Conservation (phyloP, 2,329 filamentous ascomycete genomes). For the Pseudogymnoascus sp. region DNA sequence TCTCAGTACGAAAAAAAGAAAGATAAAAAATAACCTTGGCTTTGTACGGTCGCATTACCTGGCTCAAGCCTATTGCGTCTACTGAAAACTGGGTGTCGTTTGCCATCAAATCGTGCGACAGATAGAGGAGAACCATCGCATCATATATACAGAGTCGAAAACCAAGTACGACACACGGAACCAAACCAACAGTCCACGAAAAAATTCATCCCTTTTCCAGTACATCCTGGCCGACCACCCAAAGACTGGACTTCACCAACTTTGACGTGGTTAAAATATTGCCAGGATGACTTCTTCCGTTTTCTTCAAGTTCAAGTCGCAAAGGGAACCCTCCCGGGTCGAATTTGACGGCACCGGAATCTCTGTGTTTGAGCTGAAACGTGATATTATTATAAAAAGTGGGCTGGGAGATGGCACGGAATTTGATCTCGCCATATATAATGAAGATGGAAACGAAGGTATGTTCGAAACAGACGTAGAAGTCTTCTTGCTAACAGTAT, state of each 20-base stretch:
- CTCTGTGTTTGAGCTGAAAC: slow-evolving; percentile 96
- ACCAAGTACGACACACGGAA: not conserved
- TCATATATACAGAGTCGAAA: not conserved
- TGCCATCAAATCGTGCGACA: slow-evolving; percentile 12
- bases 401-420: slow-evolving; percentile 91
- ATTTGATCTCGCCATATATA: slow-evolving; percentile 91
- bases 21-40: slow-evolving; percentile 27
- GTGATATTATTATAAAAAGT: slow-evolving; percentile 93
- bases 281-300: slow-evolving; percentile 57
- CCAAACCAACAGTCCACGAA: slow-evolving; percentile 8
- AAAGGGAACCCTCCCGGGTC: slow-evolving; percentile 88
- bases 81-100: slow-evolving; percentile 20
- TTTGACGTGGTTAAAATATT: slow-evolving; percentile 7
- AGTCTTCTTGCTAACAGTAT: slow-evolving; percentile 24
- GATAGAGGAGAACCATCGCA: not conserved
- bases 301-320: slow-evolving; percentile 99
- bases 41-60: slow-evolving; percentile 26
- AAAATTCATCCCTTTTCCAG: slow-evolving; percentile 8
- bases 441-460: slow-evolving; percentile 88
- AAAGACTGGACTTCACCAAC: not conserved
- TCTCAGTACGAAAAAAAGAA: slow-evolving; percentile 28
- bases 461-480: slow-evolving; percentile 30
- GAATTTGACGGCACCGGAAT: slow-evolving; percentile 97
- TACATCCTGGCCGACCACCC: slow-evolving; percentile 4
- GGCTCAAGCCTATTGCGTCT: slow-evolving; percentile 17